These are phyloP conservation scores for Stagonosporopsis rhizophila DNA, from an alignment of 2,329 filamentous ascomycete species.

Conservation along the genomic window DNA sequence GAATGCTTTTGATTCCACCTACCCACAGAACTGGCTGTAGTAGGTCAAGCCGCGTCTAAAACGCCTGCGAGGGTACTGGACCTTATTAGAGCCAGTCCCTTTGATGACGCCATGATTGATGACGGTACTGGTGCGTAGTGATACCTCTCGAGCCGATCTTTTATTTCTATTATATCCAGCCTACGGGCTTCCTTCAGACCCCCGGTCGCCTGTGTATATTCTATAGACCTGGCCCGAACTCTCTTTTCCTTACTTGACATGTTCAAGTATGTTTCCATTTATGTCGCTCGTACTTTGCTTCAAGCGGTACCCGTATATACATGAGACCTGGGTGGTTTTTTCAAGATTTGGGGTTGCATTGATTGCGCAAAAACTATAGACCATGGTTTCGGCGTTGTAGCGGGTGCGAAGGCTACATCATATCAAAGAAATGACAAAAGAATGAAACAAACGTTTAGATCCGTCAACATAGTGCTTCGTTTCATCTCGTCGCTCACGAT, in stretches of 20 bases:
- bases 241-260: constrained; percentile 14
- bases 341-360: constrained; percentile 15
- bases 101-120: constrained; percentile 48
- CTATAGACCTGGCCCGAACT: constrained; percentile 32
- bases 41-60: constrained; percentile 44
- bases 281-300: constrained; percentile 14
- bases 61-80: constrained; percentile 29
- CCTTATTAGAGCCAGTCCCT: constrained; percentile 21
- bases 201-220: constrained; percentile 48
- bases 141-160: constrained; percentile 31
- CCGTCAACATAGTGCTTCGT: not conserved
- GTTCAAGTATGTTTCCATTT: constrained; percentile 18
- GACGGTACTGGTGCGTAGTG: constrained; percentile 45
- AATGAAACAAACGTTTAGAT: not conserved
- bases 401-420: constrained; percentile 5
- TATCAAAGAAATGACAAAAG: constrained; percentile 5
- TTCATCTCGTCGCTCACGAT: not conserved
- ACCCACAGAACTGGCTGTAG: constrained; percentile 39
- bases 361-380: constrained; percentile 20
- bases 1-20: constrained; percentile 35
- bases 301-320: constrained; percentile 12
- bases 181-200: constrained; percentile 34
- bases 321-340: constrained; percentile 17
- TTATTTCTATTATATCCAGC: constrained; percentile 29
- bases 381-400: constrained; percentile 16